These are phyloP conservation scores for Podospora pseudocomata DNA, from an alignment of 495 filamentous ascomycete genomes.

Conservation along the genomic window DNA sequence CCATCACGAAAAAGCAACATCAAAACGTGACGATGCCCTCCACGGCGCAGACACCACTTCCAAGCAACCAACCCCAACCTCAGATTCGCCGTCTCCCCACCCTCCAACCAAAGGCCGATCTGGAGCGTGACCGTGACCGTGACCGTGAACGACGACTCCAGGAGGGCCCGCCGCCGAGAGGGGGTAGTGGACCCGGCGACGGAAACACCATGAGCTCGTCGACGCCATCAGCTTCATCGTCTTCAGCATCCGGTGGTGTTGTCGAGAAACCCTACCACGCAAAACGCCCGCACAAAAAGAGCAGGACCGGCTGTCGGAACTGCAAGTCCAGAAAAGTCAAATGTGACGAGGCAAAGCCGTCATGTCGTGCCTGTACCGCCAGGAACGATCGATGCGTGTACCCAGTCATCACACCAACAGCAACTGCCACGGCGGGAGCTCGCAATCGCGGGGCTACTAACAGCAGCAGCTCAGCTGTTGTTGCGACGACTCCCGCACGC, in stretches of 20 bases:
- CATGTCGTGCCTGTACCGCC: slow-evolving; percentile 44
- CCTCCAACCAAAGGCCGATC: not conserved
- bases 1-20: not conserved
- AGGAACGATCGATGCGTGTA: slow-evolving; percentile 46
- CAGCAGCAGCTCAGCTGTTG: not conserved
- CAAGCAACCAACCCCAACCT: not conserved
- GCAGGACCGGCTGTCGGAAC: slow-evolving; percentile 48
- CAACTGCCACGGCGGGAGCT: not conserved
- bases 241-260: not conserved
- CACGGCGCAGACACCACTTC: not conserved
- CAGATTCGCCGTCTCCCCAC: not conserved
- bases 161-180: not conserved
- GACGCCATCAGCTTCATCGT: not conserved
- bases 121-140: not conserved
- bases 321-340: slow-evolving; percentile 47
- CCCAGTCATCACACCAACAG: slow-evolving; percentile 6
- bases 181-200: not conserved
- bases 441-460: not conserved
- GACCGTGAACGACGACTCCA: not conserved
- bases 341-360: slow-evolving; percentile 49
- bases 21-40: not conserved
- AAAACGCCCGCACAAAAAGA: slow-evolving; percentile 53
- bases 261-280: slow-evolving; percentile 38
- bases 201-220: not conserved
- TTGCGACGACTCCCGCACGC: not conserved